These are phyloP conservation scores for Colletotrichum sp. DNA, from an alignment of 2,329 filamentous ascomycete species.

Conservation along the genomic window DNA sequence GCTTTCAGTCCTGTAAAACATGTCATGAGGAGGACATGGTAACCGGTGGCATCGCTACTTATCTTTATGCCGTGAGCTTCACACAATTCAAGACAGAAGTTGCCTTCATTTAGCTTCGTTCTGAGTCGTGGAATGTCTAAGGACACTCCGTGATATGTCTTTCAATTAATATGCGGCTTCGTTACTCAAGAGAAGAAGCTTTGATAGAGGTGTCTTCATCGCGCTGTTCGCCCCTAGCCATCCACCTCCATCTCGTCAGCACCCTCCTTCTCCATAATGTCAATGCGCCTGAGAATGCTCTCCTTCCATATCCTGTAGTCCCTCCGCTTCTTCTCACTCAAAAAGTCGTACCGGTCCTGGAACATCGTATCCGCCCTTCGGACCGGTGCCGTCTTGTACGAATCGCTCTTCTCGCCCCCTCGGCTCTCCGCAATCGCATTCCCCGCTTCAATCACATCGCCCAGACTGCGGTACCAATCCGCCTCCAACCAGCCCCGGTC, in stretches of 20 bases:
- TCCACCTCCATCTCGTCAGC: conserved; percentile 40
- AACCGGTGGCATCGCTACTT: not conserved
- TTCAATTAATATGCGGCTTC: not conserved
- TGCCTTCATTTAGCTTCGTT: not conserved
- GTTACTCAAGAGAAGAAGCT: not conserved
- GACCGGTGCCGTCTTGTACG: conserved; percentile 40
- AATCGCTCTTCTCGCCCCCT: conserved; percentile 25
- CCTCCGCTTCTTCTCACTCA: conserved; percentile 65
- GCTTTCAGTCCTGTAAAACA: not conserved
- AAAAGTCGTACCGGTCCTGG: conserved; percentile 74
- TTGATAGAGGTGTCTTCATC: not conserved
- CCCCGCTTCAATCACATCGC: conserved; percentile 53
- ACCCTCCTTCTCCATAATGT: conserved; percentile 44
- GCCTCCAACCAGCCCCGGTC: conserved; percentile 60
- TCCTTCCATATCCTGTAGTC: conserved; percentile 72
- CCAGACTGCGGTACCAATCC: conserved; percentile 68
- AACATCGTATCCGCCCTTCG: conserved; percentile 73
- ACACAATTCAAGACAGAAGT: not conserved
- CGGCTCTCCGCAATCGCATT: conserved; percentile 3
- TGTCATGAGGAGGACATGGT: not conserved
- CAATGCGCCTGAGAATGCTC: conserved; percentile 60
- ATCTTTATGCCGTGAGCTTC: not conserved
- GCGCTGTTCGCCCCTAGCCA: not conserved
- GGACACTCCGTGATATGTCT: not conserved
- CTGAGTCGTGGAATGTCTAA: not conserved